Base-by-base conservation (phyloP, 345 rosid species). In the Mercurialis annua region DNA sequence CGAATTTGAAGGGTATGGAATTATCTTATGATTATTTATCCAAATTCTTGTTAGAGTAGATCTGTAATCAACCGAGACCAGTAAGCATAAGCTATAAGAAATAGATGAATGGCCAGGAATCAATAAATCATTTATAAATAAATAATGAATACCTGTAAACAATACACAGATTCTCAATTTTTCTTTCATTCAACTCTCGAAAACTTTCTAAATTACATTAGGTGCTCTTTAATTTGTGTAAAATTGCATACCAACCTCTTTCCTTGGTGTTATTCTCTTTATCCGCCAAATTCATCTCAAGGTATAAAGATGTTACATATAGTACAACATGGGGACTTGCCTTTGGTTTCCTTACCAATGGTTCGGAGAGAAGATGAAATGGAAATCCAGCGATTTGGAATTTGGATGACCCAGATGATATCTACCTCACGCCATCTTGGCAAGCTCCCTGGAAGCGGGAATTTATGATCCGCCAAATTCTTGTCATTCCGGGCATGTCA, bases 401-500 rank as follows among this genome's bases (percentile, higher is more conserved):
- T 44, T 40, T 20, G 21, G 26, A 4, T 47, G 12, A 8, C 1
- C 62, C 59, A n/a, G 27, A 64, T 7, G 16, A 20, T 54, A 36
- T 14, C 11, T n/a, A 40, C 65, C 65, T 49, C 26, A 58, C 27
- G 7, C 30, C 54, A 42, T 58, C 62, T 38, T 56, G 71, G 68
- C 62, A 16, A 36, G 34, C 59, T 14, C 42, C 21, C 48, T 34
- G 55, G 65, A 55, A 49, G 68, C 60, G 64, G 23, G 6, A 38
- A 29, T n/a, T 52, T 59, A 43, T 66, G 29, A 55, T 38, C 65
- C 57, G 33, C 14, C 59, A 17, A 18, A 58, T 43, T n/a, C 17
- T 46, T 0, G 30, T 48, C 40, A 1, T 55, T n/a, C 17, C 51
- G 1, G 30, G 53, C 40, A 1, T 55, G 24, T 81, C 77, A 84